Conservation (phyloP, 2,329 filamentous ascomycete species). For the Fusarium anguioides region DNA sequence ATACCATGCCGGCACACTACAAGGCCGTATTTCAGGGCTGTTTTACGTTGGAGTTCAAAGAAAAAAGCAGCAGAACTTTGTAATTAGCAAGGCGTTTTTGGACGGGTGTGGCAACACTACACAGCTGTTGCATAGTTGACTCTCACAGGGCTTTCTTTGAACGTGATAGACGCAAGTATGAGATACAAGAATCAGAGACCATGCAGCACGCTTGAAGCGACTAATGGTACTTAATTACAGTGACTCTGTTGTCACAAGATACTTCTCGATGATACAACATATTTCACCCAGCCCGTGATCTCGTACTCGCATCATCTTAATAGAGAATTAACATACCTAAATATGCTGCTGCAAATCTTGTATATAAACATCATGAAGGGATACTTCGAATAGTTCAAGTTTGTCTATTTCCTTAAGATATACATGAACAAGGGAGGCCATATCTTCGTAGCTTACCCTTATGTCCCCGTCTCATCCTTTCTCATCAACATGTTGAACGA, state of each 20-base stretch:
- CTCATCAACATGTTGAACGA: slow-evolving; percentile 37
- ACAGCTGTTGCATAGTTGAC: slow-evolving; percentile 3
- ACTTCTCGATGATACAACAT: not conserved
- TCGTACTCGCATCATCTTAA: not conserved
- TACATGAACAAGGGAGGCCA: slow-evolving; percentile 43
- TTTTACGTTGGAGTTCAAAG: not conserved
- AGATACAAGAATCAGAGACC: not conserved
- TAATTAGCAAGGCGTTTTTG: slow-evolving; percentile 39
- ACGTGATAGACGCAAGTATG: slow-evolving; percentile 11
- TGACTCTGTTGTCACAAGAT: not conserved
- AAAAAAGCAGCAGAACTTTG: slow-evolving; percentile 20
- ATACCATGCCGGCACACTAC: not conserved
- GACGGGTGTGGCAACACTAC: slow-evolving; percentile 20
- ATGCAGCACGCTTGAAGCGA: not conserved
- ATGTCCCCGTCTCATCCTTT: slow-evolving; percentile 29
- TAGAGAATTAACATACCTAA: not conserved
- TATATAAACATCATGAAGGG: not conserved
- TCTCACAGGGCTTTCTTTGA: slow-evolving; percentile 9
- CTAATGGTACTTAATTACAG: not conserved
- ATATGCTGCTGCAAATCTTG: not conserved
- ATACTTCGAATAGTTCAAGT: slow-evolving; percentile 30
- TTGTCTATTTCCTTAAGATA: slow-evolving; percentile 50
- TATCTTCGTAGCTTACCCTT: slow-evolving; percentile 35
- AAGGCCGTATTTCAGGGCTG: not conserved
- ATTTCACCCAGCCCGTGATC: not conserved